Base-by-base conservation (phyloP, 2,329 filamentous ascomycete species). In the Microascus cirrosus region DNA sequence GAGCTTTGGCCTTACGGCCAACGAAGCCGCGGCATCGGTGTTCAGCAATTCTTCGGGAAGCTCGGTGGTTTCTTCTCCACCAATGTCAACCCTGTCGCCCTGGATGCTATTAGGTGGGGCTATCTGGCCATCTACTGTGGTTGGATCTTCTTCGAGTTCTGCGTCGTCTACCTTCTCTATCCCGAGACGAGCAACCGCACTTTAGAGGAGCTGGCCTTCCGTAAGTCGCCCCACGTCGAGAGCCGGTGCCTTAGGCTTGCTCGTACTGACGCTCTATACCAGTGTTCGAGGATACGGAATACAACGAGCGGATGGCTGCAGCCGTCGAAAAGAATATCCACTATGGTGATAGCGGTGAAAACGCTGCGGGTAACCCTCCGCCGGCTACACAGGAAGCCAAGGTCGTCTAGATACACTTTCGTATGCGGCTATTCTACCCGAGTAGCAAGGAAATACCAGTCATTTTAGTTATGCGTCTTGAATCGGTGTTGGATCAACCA, bases 151-250 rank as follows among this genome's bases (percentile, higher is more conserved):
- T 71, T 75, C 39, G 73, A 77, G 63, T 67, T 75, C 48, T 57
- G 53, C 28, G 63, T 71, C 83, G 86, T 94, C 55, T 94, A 85
- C 72, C 88, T 91, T 70, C 78, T 92, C 62, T 95, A 93, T 68
- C 89, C 90, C 11, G 90, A 95, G 72, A 95, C 90, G 0, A 87
- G 86, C 61, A 90, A 61, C 11, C 60, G 62, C 18, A 63, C 63
- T 5, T 59, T 65, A 2, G 63, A 65, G 55, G 61, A 62, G 36
- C 60, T 64, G 51, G 61, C 62, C 2, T 62, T 61, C 52, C 63
- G 72, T 74, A 68, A 64, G 72, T 70, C 35, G 10, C 15, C 13
- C 13, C 39, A n/a, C n/a, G 13, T 3, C 36, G n/a, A 42, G 2
- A 7, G 12, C 36, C 36, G 3, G 5, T 15, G 36, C n/a, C n/a